These are phyloP conservation scores for Irpex lacteus DNA, from an alignment of 1,284 basidiomycete species.

Conservation along the genomic window DNA sequence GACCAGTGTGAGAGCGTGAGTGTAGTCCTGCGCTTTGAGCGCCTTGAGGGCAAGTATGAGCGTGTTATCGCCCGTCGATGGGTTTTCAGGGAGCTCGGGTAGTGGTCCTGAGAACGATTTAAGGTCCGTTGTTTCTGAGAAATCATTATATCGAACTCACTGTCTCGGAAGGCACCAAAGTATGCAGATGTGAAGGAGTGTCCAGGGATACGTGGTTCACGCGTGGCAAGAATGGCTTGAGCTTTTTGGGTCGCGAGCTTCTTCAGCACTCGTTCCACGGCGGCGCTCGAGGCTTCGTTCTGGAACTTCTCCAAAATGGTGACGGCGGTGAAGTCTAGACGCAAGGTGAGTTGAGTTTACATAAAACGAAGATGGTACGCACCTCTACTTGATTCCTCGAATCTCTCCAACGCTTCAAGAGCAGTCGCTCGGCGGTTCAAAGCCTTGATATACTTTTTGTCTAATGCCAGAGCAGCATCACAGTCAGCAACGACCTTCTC, in stretches of 20 bases:
- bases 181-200: slow-evolving; percentile 95
- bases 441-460: slow-evolving; percentile 91
- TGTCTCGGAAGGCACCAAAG: slow-evolving; percentile 93
- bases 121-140: slow-evolving; percentile 7
- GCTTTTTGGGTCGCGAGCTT: slow-evolving; percentile 77
- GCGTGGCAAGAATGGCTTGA: slow-evolving; percentile 63
- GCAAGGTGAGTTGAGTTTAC: background rate
- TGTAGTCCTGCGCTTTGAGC: slow-evolving; percentile 84
- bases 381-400: slow-evolving; percentile 81
- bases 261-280: slow-evolving; percentile 93
- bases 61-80: slow-evolving; percentile 81
- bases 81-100: slow-evolving; percentile 75
- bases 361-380: slow-evolving; percentile 20
- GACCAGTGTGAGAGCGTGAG: slow-evolving; percentile 77
- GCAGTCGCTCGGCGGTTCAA: slow-evolving; percentile 91
- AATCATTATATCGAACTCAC: too few species aligned
- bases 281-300: slow-evolving; percentile 75
- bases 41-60: slow-evolving; percentile 83
- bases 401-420: slow-evolving; percentile 75
- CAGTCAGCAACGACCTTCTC: slow-evolving; percentile 91
- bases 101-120: slow-evolving; percentile 48
- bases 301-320: slow-evolving; percentile 94
- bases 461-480: slow-evolving; percentile 83
- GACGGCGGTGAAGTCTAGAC: slow-evolving; percentile 89
- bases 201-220: slow-evolving; percentile 86